Conservation (phyloP, 495 filamentous ascomycete species). For the Penicillium bovifimosum region DNA sequence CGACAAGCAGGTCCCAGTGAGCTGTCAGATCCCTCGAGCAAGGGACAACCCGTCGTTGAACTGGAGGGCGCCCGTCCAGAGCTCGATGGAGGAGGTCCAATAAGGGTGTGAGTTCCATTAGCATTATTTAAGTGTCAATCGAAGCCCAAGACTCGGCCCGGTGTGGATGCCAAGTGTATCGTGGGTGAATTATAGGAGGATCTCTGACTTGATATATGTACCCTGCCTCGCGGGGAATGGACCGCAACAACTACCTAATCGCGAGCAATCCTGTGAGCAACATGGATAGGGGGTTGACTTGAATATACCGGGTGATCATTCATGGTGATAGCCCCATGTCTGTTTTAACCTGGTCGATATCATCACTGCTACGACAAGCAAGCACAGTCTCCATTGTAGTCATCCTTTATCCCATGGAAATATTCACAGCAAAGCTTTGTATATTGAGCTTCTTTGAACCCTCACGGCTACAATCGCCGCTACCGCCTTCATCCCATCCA, state of each 20-base stretch:
- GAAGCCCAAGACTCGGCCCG: too few relatives aligned
- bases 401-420: not conserved
- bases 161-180: too few relatives aligned
- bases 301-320: not conserved
- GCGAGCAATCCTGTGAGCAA: too few relatives aligned
- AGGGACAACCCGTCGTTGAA: not conserved
- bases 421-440: not conserved
- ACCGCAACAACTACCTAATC: too few relatives aligned
- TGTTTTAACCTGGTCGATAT: not conserved
- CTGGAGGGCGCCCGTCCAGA: slow-evolving; percentile 1
- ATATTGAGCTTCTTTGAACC: not conserved
- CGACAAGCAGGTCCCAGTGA: not conserved
- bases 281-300: too few relatives aligned
- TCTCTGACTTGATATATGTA: too few relatives aligned
- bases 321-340: not conserved
- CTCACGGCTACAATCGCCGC: slow-evolving; percentile 19
- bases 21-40: not conserved
- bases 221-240: too few relatives aligned
- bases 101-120: not conserved
- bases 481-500: slow-evolving; percentile 31
- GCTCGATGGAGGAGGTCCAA: not conserved
- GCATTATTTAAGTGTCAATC: not conserved
- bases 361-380: not conserved
- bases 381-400: not conserved
- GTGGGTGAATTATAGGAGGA: too few relatives aligned